These are phyloP conservation scores for Meyerozyma athensensis DNA, from an alignment of 1,139 yeast genomes.

Conservation along the genomic window DNA sequence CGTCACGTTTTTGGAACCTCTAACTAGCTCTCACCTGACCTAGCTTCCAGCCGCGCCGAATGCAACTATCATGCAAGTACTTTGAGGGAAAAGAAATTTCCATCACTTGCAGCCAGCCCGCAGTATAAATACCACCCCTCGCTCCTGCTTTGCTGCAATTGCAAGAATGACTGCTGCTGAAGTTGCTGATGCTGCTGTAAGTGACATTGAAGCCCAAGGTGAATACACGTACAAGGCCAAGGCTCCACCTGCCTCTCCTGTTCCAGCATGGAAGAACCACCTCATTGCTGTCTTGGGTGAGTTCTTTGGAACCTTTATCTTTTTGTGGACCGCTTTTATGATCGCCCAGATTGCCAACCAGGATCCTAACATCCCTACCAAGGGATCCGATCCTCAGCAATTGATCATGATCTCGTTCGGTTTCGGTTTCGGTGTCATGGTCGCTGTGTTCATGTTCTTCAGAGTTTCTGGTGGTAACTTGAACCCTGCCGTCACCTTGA, in stretches of 20 bases:
- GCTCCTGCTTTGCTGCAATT: not conserved
- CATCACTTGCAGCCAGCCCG: not conserved
- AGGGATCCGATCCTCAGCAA: conserved; percentile 58
- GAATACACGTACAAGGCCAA: conserved; percentile 3
- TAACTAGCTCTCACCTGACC: no score
- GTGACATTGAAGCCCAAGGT: conserved; percentile 6
- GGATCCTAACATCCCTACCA: conserved; percentile 40
- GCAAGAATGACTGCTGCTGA: conserved; percentile 6
- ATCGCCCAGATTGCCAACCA: conserved; percentile 85
- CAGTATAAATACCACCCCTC: not conserved
- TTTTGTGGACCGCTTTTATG: conserved; percentile 75
- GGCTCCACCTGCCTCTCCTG: conserved; percentile 9
- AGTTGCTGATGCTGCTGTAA: conserved; percentile 2
- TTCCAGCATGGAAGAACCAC: conserved; percentile 28
- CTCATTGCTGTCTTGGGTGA: conserved; percentile 29
- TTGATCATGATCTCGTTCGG: conserved; percentile 80
- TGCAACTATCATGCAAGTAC: no score
- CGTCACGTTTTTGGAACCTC: no score
- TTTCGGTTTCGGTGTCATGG: conserved; percentile 83
- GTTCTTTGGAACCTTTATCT: conserved; percentile 77
- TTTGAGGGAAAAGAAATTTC: conserved; percentile 1
- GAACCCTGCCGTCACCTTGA: conserved; percentile 83
- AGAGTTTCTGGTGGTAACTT: conserved; percentile 87
- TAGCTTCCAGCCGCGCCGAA: no score
- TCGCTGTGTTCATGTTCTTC: conserved; percentile 67